Percentiles rank a stretch among this genome's conserved stretches.
phyloP scores from a whole-genome alignment of 768 basidiomycete species.

The Trametes meyenii region DNA sequence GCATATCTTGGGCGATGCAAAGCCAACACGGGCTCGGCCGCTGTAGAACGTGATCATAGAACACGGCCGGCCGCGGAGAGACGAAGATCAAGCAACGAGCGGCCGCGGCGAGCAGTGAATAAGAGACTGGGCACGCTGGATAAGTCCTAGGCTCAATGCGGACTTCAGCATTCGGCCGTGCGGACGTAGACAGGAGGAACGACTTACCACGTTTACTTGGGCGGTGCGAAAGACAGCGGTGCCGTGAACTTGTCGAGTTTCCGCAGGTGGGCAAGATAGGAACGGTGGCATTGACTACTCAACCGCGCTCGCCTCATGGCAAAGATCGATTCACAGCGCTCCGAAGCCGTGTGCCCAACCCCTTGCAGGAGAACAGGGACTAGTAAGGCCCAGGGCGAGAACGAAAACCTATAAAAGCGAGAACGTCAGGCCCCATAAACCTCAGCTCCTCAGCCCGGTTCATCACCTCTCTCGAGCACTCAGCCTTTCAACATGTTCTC shows the following conservation, averaged over 20 bases:
- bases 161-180: no score
- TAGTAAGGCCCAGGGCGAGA: no score
- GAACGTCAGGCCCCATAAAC: not conserved
- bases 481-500: conserved; percentile 14
- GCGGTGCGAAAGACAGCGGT: not conserved
- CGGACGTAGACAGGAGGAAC: no score
- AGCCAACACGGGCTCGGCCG: no score
- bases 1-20: no score
- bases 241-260: no score
- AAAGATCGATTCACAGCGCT: not conserved
- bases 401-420: conserved; percentile 5
- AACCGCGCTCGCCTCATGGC: not conserved
- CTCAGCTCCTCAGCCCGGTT: conserved; percentile 18
- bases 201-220: not conserved
- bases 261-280: not conserved
- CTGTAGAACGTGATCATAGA: no score
- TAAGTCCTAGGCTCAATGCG: no score
- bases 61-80: no score
- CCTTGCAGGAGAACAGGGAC: not conserved
- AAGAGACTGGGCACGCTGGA: no score
- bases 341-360: not conserved
- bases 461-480: conserved; percentile 7
- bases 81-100: no score
- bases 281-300: not conserved
- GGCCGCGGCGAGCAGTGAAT: no score